Base-by-base conservation (phyloP, 2,329 filamentous ascomycete species). In the Paracamarosporium sp. region DNA sequence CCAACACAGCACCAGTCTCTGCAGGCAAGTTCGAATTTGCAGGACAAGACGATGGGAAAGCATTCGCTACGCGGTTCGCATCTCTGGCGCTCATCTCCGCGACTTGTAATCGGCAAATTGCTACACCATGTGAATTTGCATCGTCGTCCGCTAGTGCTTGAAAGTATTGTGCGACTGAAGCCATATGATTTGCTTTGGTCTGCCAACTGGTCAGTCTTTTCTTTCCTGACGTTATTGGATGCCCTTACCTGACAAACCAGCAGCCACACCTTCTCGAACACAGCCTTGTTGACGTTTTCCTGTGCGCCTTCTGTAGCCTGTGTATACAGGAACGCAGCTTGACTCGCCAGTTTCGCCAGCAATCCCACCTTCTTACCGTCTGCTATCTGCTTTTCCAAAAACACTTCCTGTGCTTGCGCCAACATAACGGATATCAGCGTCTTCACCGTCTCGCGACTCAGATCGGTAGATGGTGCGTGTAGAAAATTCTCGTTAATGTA, bases 401-500 rank as follows among this genome's bases (percentile, higher is more conserved):
- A 99, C 2, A 98, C 92, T 76, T 99, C 95, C 76, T 99, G 96
- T 4, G 91, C 94, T 77, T 99, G 95, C 1, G 94, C 96, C 54
- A 99, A 86, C 85, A 92, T 98, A 58, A 99, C 87, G 50, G 89
- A 86, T 73, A 99, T 98, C 64, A 99, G 79, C 0, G 92, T 93
- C 80, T 97, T 97, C 70, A 99, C 92, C 0, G 95, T 99, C 50
- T 99, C 94, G 59, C 95, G 84, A 75, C 93, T 98, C 46, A 99
- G 80, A 72, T 99, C 95, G n/a, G 92, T 93, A 8, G 93, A 97
- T 0, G 96, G 95, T 1, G 95, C 95, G 71, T 99, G 95, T 33
- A 99, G 82, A 75, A 99, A 99, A 80, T 99, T 99, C 80, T 99
- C 95, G 78, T 99, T 99, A 81, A 99, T 99, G 72, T 99, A 99